phyloP scores from a whole-genome alignment of 179 eudicot species.

The Silene noctiflora region DNA sequence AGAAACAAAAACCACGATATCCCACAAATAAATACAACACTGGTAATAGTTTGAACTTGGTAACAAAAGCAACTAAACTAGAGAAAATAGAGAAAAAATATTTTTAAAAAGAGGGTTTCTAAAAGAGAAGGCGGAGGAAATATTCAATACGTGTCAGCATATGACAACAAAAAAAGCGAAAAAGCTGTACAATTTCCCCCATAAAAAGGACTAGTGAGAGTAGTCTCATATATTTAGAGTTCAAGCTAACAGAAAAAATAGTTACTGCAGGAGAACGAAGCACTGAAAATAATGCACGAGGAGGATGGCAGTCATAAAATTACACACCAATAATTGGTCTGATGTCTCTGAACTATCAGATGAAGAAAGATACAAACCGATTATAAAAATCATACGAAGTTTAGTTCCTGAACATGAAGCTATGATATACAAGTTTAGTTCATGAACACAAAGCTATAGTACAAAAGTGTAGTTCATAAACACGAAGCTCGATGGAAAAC shows the following conservation, averaged over 20 bases:
- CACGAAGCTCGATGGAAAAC: not conserved
- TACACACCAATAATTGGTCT: not conserved
- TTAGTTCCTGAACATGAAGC: no score
- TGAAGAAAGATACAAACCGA: not conserved
- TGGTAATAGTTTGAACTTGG: conserved; percentile 5
- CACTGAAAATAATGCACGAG: not conserved
- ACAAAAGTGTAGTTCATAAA: no score
- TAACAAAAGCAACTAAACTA: not conserved
- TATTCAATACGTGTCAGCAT: no score
- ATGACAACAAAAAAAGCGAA: not conserved
- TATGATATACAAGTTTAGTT: no score
- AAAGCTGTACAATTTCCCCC: not conserved
- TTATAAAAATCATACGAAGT: not conserved
- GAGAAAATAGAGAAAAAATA: not conserved
- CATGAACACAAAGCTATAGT: no score
- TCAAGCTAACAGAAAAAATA: not conserved
- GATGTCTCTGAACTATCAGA: not conserved
- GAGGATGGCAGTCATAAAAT: not conserved
- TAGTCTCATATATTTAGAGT: not conserved
- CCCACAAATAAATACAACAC: not conserved
- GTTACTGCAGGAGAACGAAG: not conserved
- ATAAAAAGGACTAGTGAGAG: no score
- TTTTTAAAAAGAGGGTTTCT: no score
- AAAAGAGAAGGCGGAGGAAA: no score
- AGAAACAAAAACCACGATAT: conserved; percentile 11